Conservation (phyloP, 2,329 filamentous ascomycete genomes). For the Aspergillus costaricaensis region DNA sequence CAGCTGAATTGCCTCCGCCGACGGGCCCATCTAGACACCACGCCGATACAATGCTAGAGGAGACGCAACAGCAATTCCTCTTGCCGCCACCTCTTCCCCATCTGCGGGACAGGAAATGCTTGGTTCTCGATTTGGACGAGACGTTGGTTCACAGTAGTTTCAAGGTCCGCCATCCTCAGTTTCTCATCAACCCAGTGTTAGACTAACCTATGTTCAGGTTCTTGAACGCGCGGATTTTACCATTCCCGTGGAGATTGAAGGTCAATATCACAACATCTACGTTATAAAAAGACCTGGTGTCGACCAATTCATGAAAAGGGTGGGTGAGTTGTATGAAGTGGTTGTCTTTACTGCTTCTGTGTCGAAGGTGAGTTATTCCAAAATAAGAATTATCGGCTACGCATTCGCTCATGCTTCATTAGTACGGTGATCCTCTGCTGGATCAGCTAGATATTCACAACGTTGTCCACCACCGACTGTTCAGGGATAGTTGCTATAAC, state of each 20-base stretch:
- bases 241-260: conserved; percentile 97
- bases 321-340: conserved; percentile 96
- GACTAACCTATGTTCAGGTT: conserved; percentile 60
- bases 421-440: conserved; percentile 95
- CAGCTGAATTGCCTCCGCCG: conserved; percentile 55
- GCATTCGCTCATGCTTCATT: conserved; percentile 16
- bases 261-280: conserved; percentile 98
- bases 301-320: conserved; percentile 97
- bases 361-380: conserved; percentile 70
- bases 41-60: conserved; percentile 32
- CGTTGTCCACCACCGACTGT: conserved; percentile 92
- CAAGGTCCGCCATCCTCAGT: conserved; percentile 64
- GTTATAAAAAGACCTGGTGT: conserved; percentile 99
- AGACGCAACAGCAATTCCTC: conserved; percentile 66
- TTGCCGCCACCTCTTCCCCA: conserved; percentile 79
- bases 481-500: conserved; percentile 98
- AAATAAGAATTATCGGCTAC: neutral
- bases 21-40: conserved; percentile 44
- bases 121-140: conserved; percentile 94
- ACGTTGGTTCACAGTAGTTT: conserved; percentile 98
- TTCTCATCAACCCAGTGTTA: neutral
- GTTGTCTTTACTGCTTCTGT: conserved; percentile 98
- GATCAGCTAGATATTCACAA: conserved; percentile 97
- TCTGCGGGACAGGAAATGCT: conserved; percentile 84
- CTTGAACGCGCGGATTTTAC: conserved; percentile 98